Base-by-base conservation (phyloP, 768 basidiomycete genomes). In the Sarcodon sp. region DNA sequence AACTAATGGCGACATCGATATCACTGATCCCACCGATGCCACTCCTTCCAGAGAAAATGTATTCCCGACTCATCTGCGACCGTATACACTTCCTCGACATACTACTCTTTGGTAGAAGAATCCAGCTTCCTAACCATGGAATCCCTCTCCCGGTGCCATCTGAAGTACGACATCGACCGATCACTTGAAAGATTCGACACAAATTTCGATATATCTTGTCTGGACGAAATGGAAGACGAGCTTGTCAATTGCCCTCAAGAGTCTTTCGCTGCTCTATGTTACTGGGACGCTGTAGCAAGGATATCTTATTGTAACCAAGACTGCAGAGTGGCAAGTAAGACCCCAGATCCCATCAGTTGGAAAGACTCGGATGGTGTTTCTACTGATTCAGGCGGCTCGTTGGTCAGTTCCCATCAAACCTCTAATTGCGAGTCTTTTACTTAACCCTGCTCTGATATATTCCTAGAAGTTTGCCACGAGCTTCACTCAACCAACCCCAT, bases 201-300 rank as follows among this genome's bases (percentile, higher is more conserved):
- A 52, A 63, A 66, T 46, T 63, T 72, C 50, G 69, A 71, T 55
- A 59, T 62, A 7, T 54, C 64, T 6, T 69, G 69, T 52, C 63
- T 72, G 16, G 59, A 68, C 49, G 61, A 61, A 35, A 65, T 72
- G 35, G 70, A 72, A 55, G 60, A 69, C 16, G 64, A 69, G 50
- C 65, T 71, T 0, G 63, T 72, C 9, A 55, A 64, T 32, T 61
- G 64, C 0, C 70, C 70, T 8, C 55, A 61, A 3, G 66, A 68
- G 21, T 61, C 69, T 21, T 72, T 70, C 52, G 66, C 68, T 4
- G 71, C 71, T 44, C 47, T 68, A 1, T 72, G 70, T 51, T 72
- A 69, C 48, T 53, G 63, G 10, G 61, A 61, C 41, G 69, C 70
- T 6, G 64, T 70, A 8, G 39, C 15, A 9, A 41, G 16, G 7